These are phyloP conservation scores for Raffaelea ambrosiae DNA, from an alignment of 2,329 filamentous ascomycete genomes.

Conservation along the genomic window DNA sequence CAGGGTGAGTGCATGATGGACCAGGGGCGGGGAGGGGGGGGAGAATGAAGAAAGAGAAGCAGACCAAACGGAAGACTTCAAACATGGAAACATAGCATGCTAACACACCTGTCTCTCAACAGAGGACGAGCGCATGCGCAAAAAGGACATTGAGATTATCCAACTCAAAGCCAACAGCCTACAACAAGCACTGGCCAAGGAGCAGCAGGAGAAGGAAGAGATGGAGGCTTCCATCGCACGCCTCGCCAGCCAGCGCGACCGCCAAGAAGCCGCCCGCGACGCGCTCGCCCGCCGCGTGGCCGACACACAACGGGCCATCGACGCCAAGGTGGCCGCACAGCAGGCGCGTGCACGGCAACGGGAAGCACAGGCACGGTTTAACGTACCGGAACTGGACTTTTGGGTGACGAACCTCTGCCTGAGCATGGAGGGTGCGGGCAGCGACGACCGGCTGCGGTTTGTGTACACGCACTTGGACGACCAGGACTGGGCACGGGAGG, in stretches of 20 bases:
- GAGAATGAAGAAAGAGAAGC: background rate
- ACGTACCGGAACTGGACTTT: conserved; percentile 88
- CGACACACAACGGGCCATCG: conserved; percentile 62
- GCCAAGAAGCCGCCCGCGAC: conserved; percentile 49
- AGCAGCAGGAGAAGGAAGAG: conserved; percentile 67
- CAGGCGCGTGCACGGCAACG: conserved; percentile 63
- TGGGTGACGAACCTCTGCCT: conserved; percentile 90
- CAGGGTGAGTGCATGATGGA: conserved; percentile 52
- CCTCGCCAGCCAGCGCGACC: conserved; percentile 51
- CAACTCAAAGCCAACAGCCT: conserved; percentile 62
- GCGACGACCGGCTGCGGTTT: conserved; percentile 80
- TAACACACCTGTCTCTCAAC: conserved; percentile 6
- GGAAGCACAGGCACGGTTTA: conserved; percentile 77
- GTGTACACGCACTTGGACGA: conserved; percentile 82
- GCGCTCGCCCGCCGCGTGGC: conserved; percentile 52
- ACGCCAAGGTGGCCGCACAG: conserved; percentile 61
- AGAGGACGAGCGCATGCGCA: conserved; percentile 91
- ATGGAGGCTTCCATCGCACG: conserved; percentile 57
- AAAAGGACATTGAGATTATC: conserved; percentile 77
- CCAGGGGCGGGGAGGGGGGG: background rate
- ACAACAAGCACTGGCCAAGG: conserved; percentile 66
- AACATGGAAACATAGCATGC: background rate
- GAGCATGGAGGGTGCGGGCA: conserved; percentile 79
- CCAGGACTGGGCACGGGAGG: conserved; percentile 78
- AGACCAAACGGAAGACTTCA: background rate